Evolutionary conservation across 495 filamentous ascomycete genomes (phyloP).

Genomic region (Rhypophila decipiens): DNA sequence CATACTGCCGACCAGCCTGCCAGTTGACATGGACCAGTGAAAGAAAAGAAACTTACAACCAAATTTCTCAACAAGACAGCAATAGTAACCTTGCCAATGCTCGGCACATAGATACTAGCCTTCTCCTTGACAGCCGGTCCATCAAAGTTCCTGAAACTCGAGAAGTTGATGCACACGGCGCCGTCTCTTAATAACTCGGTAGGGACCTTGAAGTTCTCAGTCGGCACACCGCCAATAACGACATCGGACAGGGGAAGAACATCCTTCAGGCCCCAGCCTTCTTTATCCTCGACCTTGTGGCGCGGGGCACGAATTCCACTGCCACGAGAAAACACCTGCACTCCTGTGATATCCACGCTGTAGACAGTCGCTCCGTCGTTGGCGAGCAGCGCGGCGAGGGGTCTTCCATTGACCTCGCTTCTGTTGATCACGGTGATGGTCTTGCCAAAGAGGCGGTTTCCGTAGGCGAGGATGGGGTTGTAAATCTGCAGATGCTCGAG

Average conservation of each 20-base stretch:
- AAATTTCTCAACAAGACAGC: constrained; percentile 84
- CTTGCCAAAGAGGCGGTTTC: constrained; percentile 84
- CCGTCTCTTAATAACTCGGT: constrained; percentile 75
- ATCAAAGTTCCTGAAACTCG: constrained; percentile 90
- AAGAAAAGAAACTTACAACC: constrained; percentile 52
- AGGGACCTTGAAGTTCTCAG: constrained; percentile 79
- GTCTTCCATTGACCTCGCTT: constrained; percentile 88
- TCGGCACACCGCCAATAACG: constrained; percentile 89
- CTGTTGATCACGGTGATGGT: constrained; percentile 94
- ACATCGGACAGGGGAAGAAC: constrained; percentile 85
- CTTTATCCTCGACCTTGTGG: constrained; percentile 77
- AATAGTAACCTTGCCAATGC: constrained; percentile 96
- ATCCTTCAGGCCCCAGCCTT: constrained; percentile 67
- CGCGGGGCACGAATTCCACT: constrained; percentile 70
- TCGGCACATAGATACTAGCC: constrained; percentile 94
- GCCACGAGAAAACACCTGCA: constrained; percentile 89
- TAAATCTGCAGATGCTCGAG: constrained; percentile 92
- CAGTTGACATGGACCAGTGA: background rate
- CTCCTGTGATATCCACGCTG: constrained; percentile 82
- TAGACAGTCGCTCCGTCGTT: constrained; percentile 96
- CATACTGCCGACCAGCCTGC: background rate
- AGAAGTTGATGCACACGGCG: constrained; percentile 95
- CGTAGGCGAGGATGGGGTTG: constrained; percentile 91
- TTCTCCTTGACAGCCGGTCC: constrained; percentile 76
- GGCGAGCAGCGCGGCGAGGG: constrained; percentile 87